Conservation (phyloP, 2,329 filamentous ascomycete species). For the Penicillium sp. region DNA sequence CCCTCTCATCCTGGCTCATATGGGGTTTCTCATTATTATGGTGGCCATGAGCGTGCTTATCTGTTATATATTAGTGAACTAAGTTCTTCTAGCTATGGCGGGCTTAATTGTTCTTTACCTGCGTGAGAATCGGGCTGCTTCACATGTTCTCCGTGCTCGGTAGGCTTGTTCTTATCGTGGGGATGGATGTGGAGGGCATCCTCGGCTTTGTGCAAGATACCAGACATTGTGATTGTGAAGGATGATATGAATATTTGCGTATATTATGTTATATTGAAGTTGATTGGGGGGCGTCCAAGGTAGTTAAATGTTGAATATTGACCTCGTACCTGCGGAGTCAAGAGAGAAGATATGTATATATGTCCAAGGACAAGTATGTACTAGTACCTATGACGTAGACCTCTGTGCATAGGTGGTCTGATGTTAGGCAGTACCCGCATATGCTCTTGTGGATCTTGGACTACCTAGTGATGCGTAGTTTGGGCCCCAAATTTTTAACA, state of each 20-base stretch:
- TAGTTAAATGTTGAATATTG: too few relatives aligned
- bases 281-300: too few relatives aligned
- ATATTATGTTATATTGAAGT: too few relatives aligned
- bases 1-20: constrained; percentile 1
- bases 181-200: not conserved
- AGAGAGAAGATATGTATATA: not conserved
- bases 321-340: too few relatives aligned
- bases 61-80: not conserved
- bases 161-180: not conserved
- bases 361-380: not conserved
- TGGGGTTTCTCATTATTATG: not conserved
- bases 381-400: not conserved
- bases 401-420: not conserved
- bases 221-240: not conserved
- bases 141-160: not conserved
- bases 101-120: not conserved
- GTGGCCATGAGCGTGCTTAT: not conserved
- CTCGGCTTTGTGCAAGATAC: constrained; percentile 2
- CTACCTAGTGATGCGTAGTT: too few relatives aligned
- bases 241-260: too few relatives aligned
- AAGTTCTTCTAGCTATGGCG: not conserved
- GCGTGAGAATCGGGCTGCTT: not conserved
- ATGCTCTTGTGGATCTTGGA: too few relatives aligned
- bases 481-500: too few relatives aligned
- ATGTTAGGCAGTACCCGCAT: not conserved